A percentile compares a stretch with the other conserved stretches of the same genome.
Conservation (phyloP, 2,329 filamentous ascomycete species). For the Cadophora sp. region DNA sequence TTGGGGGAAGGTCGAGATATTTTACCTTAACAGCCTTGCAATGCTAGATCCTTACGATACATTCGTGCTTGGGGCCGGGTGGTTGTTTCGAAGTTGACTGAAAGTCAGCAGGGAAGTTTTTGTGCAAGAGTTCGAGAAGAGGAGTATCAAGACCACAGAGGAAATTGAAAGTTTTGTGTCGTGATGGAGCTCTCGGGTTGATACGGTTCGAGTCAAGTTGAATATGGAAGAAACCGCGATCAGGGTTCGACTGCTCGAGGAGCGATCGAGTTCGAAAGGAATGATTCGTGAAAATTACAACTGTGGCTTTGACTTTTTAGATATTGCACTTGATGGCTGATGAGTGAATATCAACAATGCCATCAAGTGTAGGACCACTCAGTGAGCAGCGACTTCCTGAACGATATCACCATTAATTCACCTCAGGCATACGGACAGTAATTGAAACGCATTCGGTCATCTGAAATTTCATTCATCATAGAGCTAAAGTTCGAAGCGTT, state of each 20-base stretch:
- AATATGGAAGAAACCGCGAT: too few species aligned
- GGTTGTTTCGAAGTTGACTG: not conserved
- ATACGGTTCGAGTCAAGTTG: too few species aligned
- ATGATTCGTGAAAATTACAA: not conserved
- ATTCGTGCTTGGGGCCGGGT: not conserved
- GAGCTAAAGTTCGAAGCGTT: not conserved
- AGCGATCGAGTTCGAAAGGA: not conserved
- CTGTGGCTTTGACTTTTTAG: not conserved
- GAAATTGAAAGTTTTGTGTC: too few species aligned
- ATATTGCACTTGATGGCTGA: not conserved
- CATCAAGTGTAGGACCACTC: not conserved
- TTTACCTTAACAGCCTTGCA: not conserved
- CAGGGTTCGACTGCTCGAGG: too few species aligned
- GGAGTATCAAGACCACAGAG: too few species aligned
- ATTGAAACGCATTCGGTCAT: not conserved
- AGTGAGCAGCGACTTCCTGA: not conserved
- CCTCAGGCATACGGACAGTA: not conserved
- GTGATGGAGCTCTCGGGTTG: too few species aligned
- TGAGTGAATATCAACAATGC: not conserved
- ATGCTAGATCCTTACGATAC: not conserved
- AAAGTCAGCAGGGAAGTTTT: too few species aligned
- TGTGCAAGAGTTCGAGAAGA: too few species aligned
- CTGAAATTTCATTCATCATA: not conserved
- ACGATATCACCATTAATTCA: not conserved
- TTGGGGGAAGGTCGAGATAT: not conserved